Base-by-base conservation (phyloP, 352 stramenopile species). In the Phytophthora kernoviae region DNA sequence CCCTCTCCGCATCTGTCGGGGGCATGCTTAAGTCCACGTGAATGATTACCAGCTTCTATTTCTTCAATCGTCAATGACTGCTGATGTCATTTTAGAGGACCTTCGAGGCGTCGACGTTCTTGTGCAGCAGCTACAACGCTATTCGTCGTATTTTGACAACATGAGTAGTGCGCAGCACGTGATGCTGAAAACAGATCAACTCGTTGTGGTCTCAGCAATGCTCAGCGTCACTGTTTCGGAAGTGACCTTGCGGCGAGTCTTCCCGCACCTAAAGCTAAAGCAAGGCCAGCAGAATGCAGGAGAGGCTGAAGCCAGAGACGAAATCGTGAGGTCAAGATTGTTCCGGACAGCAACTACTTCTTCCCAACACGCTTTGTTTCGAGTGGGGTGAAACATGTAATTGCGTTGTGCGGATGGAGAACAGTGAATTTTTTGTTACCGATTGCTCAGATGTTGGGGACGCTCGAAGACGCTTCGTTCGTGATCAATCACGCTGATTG, bases 141-240 rank as follows among this genome's bases (percentile, higher is more conserved):
- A 63, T 26, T 65, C 63, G 20, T 22, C 40, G 11, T 64, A 47
- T n/a, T 70, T 68, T 27, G 51, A 61, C 15, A 62, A 65, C 45
- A 24, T 78, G 4, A 43, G 65, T 17, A 67, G 73, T 32, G 56
- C 75, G 22, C 49, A 70, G 20, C 8, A 51, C 14, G 68, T 82
- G 24, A 20, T 45, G 8, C 12, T 56, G 39, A 32, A 15, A 11
- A 6, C 15, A 7, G 34, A 39, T 46, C 48, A 42, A 11, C 17
- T 58, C 15, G 24, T 62, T 5, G 24, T 45, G 0, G 50, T 45
- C 10, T 47, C 37, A 4, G 50, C 37, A 0, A 51, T 36, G 5
- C 6, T 67, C 27, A 62, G 8, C 2, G 22, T 58, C 5, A 56
- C 24, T 12, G 40, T 73, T 17, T 53, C 53, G 0, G 36, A 56